These are phyloP conservation scores for Gossypium herbaceum DNA, from an alignment of 345 rosid genomes.

Conservation along the genomic window DNA sequence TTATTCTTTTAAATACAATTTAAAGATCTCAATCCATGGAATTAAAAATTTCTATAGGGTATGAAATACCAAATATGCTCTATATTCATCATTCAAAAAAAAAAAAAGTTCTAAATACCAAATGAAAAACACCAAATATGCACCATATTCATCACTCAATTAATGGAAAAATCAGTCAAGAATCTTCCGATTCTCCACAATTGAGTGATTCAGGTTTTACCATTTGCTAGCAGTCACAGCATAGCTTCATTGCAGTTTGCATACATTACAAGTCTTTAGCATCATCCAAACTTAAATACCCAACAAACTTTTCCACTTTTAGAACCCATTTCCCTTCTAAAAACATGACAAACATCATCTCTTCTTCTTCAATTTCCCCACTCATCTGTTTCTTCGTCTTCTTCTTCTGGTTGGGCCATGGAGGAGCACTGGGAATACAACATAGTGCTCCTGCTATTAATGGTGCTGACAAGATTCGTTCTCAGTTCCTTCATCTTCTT, in stretches of 20 bases:
- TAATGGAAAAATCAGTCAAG: no score
- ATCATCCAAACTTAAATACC: neutral
- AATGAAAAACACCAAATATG: no score
- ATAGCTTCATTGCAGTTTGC: neutral
- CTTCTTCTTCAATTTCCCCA: neutral
- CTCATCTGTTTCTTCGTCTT: neutral
- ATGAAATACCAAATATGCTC: no score
- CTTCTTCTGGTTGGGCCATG: neutral
- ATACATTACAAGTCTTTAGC: neutral
- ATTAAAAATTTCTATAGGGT: no score
- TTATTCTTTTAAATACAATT: no score
- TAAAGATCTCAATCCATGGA: no score
- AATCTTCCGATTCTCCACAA: no score
- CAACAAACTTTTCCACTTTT: neutral
- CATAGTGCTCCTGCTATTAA: neutral
- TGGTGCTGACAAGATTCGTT: conserved; percentile 37
- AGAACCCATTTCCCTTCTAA: neutral
- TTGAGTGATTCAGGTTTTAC: no score
- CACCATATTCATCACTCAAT: no score
- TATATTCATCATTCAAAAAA: no score
- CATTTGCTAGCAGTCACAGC: neutral
- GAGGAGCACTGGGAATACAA: neutral
- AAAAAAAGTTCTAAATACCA: no score
- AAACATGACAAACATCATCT: neutral
- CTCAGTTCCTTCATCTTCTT: conserved; percentile 49